Base-by-base conservation (phyloP, 768 basidiomycete genomes). In the Tremella yokohamensis region DNA sequence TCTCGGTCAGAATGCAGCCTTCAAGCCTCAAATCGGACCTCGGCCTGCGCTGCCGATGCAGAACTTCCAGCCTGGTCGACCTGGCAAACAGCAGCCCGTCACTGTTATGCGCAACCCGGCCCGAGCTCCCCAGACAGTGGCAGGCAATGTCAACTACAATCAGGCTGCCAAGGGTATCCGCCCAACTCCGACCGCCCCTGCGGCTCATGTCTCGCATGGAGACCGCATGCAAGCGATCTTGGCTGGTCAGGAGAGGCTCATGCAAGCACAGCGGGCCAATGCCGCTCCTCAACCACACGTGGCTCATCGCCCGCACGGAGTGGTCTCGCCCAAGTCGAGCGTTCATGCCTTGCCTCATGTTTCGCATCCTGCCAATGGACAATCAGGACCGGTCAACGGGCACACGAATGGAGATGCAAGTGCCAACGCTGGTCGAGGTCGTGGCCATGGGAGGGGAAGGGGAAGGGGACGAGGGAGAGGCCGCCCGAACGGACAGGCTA, bases 81-180 rank as follows among this genome's bases (percentile, higher is more conserved):
- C 38, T 20, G 58, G 78, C 40, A 47, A 58, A 54, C 65, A 56
- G 18, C 71, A 61, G 1, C 82, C 82, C 2, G 80, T 89, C 15
- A 82, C 83, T 34, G 89, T 90, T 55, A 87, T 89, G 85, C 74
- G 82, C 13, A 90, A 90, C 67, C 89, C 89, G 2, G 44, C 49
- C 51, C 50, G 69, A 38, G 38, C 40, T 4, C 42, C 54, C 7
- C 63, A 52, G 12, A 51, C 40, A 1, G 44, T 42, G n/a, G 26
- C 48, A 4, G 49, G 12, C 16, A n/a, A 49, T 44, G 50, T 45
- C n/a, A 62, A 60, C 42, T 76, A 73, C 40, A 70, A 72, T n/a
- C 65, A 76, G 49, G 75, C 75, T 13, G 68, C 70, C 11, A 68
- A 66, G 56, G 75, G 75, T n/a, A 52, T 73, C 40, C 57, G 60